These are phyloP conservation scores for Veloboletus limbatus DNA, from an alignment of 1,284 basidiomycete species.

Conservation along the genomic window DNA sequence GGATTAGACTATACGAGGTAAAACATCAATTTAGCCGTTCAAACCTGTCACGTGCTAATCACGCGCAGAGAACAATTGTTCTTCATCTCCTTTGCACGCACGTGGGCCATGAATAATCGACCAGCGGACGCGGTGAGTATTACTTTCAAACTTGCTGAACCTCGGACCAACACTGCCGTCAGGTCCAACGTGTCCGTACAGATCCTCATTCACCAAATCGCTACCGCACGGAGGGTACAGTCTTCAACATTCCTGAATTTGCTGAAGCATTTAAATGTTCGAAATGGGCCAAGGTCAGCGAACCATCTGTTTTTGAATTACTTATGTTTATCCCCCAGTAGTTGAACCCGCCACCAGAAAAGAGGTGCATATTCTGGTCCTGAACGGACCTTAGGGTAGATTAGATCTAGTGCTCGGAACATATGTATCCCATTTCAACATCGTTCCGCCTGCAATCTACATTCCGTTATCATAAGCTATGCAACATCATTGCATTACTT, in stretches of 20 bases:
- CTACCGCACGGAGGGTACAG: constrained; percentile 80
- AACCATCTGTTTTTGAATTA: not conserved
- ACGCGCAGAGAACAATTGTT: constrained; percentile 80
- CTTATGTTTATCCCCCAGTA: constrained; percentile 27
- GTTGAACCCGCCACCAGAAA: constrained; percentile 66
- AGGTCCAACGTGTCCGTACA: constrained; percentile 77
- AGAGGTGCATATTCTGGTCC: constrained; percentile 69
- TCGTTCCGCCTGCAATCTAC: not conserved
- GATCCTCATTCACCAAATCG: constrained; percentile 86
- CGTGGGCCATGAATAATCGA: constrained; percentile 75
- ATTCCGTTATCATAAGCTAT: too few species aligned
- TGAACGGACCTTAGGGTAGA: constrained; percentile 16
- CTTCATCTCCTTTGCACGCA: constrained; percentile 81
- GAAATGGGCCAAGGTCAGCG: constrained; percentile 58
- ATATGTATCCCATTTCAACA: constrained; percentile 19
- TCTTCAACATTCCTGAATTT: constrained; percentile 78
- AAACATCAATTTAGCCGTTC: not conserved
- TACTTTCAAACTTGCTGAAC: not conserved
- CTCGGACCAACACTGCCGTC: constrained; percentile 13
- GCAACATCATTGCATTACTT: not conserved
- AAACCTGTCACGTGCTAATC: not conserved
- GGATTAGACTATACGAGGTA: constrained; percentile 78
- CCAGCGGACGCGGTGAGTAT: constrained; percentile 64
- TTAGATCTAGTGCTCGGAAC: constrained; percentile 6
- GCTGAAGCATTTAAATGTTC: constrained; percentile 76